Percentiles rank a stretch among this genome's conserved stretches.
phyloP scores from a whole-genome alignment of 78 protist genomes.

The Neovahlkampfia damariscottae region DNA sequence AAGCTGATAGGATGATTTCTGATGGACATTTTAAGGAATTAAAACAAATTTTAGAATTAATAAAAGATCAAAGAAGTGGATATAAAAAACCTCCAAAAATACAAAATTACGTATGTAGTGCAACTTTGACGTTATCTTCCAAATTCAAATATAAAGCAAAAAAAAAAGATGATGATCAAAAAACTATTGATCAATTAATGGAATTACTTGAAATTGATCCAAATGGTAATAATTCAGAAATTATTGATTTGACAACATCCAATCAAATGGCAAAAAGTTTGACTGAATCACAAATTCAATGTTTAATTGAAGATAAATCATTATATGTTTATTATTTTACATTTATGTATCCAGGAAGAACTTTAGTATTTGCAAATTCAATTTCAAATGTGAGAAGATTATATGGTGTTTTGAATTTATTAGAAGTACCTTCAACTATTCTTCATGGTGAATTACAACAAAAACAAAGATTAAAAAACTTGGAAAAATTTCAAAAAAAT shows the following conservation, averaged over 20 bases:
- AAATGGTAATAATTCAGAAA: background rate
- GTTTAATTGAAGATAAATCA: constrained; percentile 32
- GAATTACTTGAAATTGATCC: constrained; percentile 18
- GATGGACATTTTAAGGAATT: constrained; percentile 54
- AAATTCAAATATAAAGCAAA: background rate
- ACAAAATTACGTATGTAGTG: background rate
- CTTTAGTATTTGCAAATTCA: constrained; percentile 68
- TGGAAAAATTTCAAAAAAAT: constrained; percentile 15
- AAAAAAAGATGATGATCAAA: background rate
- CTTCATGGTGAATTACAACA: constrained; percentile 59
- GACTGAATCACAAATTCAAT: background rate
- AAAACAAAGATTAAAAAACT: constrained; percentile 47
- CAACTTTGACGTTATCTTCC: background rate
- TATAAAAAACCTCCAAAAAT: constrained; percentile 8
- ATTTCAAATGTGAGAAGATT: constrained; percentile 38
- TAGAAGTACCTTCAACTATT: constrained; percentile 1
- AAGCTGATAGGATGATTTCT: constrained; percentile 70
- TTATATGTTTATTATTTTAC: constrained; percentile 33
- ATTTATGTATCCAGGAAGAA: constrained; percentile 27
- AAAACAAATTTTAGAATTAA: constrained; percentile 26
- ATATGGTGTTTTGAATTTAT: constrained; percentile 10
- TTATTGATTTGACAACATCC: background rate
- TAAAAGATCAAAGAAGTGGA: background rate
- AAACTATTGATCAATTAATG: constrained; percentile 12
- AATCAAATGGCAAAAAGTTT: background rate